These are phyloP conservation scores for Misopates orontium DNA, from an alignment of 257 asterid species.

Conservation along the genomic window DNA sequence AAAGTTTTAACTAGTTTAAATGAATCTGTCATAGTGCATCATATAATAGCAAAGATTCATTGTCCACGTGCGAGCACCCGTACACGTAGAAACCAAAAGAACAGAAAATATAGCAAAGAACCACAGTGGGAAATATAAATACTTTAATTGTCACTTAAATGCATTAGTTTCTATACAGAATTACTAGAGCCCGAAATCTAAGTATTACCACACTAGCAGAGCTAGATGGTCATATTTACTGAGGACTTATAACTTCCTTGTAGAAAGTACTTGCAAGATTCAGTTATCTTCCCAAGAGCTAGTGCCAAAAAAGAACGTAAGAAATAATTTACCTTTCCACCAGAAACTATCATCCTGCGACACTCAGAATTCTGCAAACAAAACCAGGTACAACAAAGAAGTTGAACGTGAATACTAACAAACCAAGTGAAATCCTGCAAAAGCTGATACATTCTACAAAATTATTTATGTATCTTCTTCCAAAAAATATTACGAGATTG, in stretches of 20 bases:
- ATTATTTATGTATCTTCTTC: background rate
- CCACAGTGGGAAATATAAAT: too few species aligned
- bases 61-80: too few species aligned
- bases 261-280: background rate
- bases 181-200: too few species aligned
- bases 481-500: background rate
- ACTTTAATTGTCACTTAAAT: too few species aligned
- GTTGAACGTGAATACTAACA: background rate
- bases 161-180: too few species aligned
- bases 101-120: too few species aligned
- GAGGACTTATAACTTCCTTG: background rate
- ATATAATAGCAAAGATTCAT: too few species aligned
- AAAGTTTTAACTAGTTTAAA: too few species aligned
- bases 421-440: background rate
- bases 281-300: background rate
- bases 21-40: too few species aligned
- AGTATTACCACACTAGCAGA: too few species aligned
- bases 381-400: background rate
- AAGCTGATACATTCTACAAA: background rate
- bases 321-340: conserved; percentile 51
- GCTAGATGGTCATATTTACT: too few species aligned
- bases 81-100: too few species aligned
- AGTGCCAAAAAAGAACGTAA: background rate
- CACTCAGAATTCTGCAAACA: conserved; percentile 33
- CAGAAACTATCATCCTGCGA: conserved; percentile 48